phyloP scores from a whole-genome alignment of 2,329 filamentous ascomycete genomes.

The Magnaporthiopsis rhizophila region DNA sequence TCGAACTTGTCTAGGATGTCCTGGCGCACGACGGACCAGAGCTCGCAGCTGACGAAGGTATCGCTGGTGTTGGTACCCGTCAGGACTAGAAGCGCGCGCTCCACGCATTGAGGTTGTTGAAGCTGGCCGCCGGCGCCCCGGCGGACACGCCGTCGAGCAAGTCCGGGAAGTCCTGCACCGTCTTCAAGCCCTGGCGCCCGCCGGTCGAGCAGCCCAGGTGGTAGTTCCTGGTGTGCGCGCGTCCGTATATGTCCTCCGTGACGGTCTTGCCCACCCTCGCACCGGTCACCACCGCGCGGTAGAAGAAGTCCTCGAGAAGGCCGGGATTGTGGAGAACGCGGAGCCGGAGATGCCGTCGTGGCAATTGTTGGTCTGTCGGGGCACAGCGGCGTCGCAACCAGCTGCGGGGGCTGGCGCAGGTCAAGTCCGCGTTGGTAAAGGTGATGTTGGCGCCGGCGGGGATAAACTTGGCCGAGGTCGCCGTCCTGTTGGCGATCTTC shows the following conservation, averaged over 20 bases:
- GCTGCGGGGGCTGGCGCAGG: slow-evolving; percentile 9
- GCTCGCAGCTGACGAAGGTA: slow-evolving; percentile 24
- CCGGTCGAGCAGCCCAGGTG: slow-evolving; percentile 53
- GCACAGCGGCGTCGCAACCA: slow-evolving; percentile 16
- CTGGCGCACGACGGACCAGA: slow-evolving; percentile 21
- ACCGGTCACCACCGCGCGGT: slow-evolving; percentile 32
- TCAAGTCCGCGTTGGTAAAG: slow-evolving; percentile 11
- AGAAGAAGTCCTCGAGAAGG: slow-evolving; percentile 25
- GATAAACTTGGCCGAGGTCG: neutral
- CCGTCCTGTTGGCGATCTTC: slow-evolving; percentile 1
- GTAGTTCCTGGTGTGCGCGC: slow-evolving; percentile 34
- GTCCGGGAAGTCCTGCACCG: slow-evolving; percentile 42
- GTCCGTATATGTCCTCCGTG: slow-evolving; percentile 37
- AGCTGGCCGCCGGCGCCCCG: slow-evolving; percentile 33
- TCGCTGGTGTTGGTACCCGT: slow-evolving; percentile 20
- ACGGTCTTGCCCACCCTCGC: slow-evolving; percentile 40
- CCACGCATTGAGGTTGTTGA: slow-evolving; percentile 24
- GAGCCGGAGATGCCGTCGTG: slow-evolving; percentile 34
- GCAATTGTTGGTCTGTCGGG: slow-evolving; percentile 43
- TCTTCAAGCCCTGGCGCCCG: slow-evolving; percentile 49
- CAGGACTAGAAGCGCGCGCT: slow-evolving; percentile 35
- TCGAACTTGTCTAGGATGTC: slow-evolving; percentile 12
- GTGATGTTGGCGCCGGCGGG: slow-evolving; percentile 2
- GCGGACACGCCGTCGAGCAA: slow-evolving; percentile 52
- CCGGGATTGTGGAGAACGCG: slow-evolving; percentile 26